These are phyloP conservation scores for Heliosperma pusillum DNA, from an alignment of 148 eudicot genomes.

Conservation along the genomic window DNA sequence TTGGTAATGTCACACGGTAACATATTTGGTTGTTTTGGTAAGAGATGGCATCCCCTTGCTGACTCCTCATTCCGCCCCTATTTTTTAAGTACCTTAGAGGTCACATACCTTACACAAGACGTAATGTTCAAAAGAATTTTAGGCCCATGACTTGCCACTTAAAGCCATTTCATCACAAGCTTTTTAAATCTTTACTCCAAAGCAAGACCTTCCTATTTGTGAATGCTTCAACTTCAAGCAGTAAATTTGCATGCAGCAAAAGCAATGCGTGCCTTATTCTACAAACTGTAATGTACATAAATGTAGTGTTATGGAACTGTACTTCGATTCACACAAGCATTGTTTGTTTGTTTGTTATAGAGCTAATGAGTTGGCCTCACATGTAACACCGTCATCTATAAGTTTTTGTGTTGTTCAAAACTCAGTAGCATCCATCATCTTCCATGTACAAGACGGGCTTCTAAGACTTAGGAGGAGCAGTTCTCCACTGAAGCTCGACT, in stretches of 20 bases:
- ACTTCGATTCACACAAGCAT: not conserved
- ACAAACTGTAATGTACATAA: not conserved
- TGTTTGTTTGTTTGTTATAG: no score
- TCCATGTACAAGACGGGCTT: not conserved
- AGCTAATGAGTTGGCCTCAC: no score
- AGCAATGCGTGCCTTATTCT: not conserved
- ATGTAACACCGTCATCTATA: no score
- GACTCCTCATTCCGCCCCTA: not conserved
- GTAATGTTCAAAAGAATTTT: not conserved
- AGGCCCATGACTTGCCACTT: not conserved
- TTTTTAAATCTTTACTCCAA: constrained; percentile 1
- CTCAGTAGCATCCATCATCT: not conserved
- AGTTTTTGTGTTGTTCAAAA: not conserved
- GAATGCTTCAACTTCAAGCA: constrained; percentile 1
- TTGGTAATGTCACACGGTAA: no score
- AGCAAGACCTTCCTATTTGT: not conserved
- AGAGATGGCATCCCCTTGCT: no score
- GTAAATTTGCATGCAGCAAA: constrained; percentile 1
- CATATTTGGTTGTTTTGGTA: no score
- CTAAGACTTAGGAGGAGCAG: constrained; percentile 30
- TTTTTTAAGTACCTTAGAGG: not conserved
- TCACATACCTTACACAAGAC: not conserved
- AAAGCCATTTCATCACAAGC: not conserved
- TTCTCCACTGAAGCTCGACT: constrained; percentile 85
- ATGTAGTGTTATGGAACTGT: not conserved